These are phyloP conservation scores for Fusarium oxysporum DNA, from an alignment of 2,329 filamentous ascomycete genomes.

Conservation along the genomic window DNA sequence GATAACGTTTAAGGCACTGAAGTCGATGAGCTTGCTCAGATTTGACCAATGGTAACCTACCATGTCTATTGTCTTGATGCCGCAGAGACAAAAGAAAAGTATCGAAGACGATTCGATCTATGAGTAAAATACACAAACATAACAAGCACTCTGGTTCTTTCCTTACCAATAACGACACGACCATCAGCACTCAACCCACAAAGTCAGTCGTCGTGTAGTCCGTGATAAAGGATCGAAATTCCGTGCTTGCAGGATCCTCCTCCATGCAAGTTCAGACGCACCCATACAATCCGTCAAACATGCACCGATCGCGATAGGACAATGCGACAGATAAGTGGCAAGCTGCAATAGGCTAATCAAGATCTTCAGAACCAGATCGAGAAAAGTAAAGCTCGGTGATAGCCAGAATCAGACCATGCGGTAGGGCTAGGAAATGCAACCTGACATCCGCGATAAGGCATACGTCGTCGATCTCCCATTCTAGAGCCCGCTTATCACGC, in stretches of 20 bases:
- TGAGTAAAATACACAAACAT: neutral
- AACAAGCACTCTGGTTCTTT: fast-evolving
- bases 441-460: slow-evolving; percentile 8
- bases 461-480: slow-evolving; percentile 12
- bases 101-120: neutral
- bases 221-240: neutral
- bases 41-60: neutral
- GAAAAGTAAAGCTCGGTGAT: neutral
- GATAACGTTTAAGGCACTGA: neutral
- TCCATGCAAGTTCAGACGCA: neutral
- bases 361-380: neutral
- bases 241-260: neutral
- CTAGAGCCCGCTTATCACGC: slow-evolving; percentile 10
- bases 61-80: neutral
- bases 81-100: neutral
- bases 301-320: neutral
- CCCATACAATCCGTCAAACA: neutral
- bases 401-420: neutral
- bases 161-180: neutral
- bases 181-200: neutral
- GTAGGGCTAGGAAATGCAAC: slow-evolving; percentile 16
- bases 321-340: neutral
- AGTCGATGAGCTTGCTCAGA: neutral
- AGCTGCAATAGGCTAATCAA: neutral
- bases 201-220: neutral